phyloP scores from a whole-genome alignment of 306 rosid genomes.

The Pueraria montana region DNA sequence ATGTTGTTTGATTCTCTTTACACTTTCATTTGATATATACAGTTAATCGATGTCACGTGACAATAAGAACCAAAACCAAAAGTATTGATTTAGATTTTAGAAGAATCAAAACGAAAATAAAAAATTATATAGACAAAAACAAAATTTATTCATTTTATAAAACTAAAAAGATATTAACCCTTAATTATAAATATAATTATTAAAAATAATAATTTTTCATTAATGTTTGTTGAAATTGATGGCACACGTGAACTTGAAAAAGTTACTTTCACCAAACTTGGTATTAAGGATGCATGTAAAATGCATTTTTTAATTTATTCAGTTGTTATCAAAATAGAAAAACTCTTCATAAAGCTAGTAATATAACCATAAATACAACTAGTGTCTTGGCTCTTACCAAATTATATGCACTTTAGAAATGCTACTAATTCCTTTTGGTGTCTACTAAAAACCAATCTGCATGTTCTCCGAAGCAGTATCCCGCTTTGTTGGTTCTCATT shows the following conservation, averaged over 20 bases:
- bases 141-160: no score
- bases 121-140: no score
- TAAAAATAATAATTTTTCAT: no score
- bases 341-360: neutral
- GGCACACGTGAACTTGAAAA: neutral
- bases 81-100: no score
- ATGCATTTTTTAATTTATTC: neutral
- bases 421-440: no score
- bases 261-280: neutral
- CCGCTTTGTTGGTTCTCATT: neutral
- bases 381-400: neutral
- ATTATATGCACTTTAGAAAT: neutral
- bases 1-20: no score
- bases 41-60: no score
- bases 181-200: neutral
- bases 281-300: neutral
- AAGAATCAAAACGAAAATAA: no score
- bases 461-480: neutral
- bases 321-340: neutral
- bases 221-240: neutral
- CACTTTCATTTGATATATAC: no score
- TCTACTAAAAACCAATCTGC: neutral
- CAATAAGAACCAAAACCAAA: no score
- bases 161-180: neutral
- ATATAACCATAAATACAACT: neutral